Base-by-base conservation (phyloP, 2,329 filamentous ascomycete genomes). In the Sarocladium oryzae region DNA sequence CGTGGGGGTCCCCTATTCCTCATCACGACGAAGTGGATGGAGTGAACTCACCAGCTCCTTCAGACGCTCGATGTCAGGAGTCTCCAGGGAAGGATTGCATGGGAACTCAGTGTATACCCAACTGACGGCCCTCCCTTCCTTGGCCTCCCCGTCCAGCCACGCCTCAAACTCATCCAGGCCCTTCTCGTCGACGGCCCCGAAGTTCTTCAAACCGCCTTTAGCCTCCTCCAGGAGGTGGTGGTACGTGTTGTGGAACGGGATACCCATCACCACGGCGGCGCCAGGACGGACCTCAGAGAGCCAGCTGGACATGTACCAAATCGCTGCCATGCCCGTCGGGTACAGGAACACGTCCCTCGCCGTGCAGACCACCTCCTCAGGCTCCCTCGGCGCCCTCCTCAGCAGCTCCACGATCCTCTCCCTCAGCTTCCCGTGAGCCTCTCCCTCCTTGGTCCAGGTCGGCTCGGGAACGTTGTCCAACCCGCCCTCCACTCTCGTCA, bases 321-420 rank as follows among this genome's bases (percentile, higher is more conserved):
- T 71, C 23, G 72, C 68, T 0, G 71, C 71, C 77, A 82, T 82
- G 23, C 78, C 78, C 0, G 75, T 75, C 4, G 72, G 70, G 57
- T 75, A 81, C 18, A 82, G 63, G 48, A 69, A 79, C 1, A 82
- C 70, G 54, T 82, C 76, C 2, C 41, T 45, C 1, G 61, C 32
- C 3, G 52, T 50, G 46, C 61, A 57, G 24, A 55, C 58, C n/a
- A 61, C 56, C 11, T 61, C 57, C 10, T 56, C 41, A n/a, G 57
- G 52, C 5, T 66, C 58, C 21, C 65, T 59, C 1, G 71, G 62
- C 1, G 69, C 73, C 4, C 72, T 67, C 51, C 68, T 67, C 13
- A 76, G 56, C 11, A 77, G 60, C 2, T 63, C 61, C 1, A 63
- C 57, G 48, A 79, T 70, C 5, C 74, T 66, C 53, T 66, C 60